Conservation (phyloP, 192 early-diverging fungal genomes). For the Funneliformis mosseae region DNA sequence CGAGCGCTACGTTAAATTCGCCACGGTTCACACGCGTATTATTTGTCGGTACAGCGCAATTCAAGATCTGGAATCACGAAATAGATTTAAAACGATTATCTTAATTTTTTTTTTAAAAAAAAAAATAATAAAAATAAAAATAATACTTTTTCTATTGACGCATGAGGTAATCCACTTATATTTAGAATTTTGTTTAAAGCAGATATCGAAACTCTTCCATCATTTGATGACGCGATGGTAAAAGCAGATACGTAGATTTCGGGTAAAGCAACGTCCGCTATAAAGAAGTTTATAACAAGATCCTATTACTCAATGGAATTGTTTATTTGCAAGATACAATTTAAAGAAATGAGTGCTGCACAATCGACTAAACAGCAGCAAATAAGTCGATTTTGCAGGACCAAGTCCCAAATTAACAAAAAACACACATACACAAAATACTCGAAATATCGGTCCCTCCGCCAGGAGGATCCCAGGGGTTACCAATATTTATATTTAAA, state of each 20-base stretch:
- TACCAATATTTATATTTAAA: conserved; percentile 11
- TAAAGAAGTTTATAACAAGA: background rate
- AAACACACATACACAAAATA: conserved; percentile 26
- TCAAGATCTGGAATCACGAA: conserved; percentile 45
- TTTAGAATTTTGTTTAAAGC: conserved; percentile 48
- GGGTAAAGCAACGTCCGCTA: conserved; percentile 52
- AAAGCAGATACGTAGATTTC: conserved; percentile 53
- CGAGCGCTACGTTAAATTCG: conserved; percentile 74
- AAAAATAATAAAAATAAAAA: background rate
- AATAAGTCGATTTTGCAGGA: too few species aligned
- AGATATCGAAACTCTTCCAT: conserved; percentile 47
- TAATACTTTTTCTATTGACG: conserved; percentile 52
- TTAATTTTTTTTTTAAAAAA: conserved; percentile 1
- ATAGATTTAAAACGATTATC: background rate
- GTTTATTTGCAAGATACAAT: background rate
- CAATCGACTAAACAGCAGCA: too few species aligned
- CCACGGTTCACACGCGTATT: conserved; percentile 53
- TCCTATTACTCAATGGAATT: background rate
- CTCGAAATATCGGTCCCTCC: background rate
- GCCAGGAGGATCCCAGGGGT: conserved; percentile 32
- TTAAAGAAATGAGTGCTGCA: background rate
- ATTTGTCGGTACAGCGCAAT: conserved; percentile 50
- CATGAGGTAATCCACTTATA: conserved; percentile 44
- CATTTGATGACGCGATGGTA: conserved; percentile 44
- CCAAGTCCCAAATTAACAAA: background rate